phyloP scores from a whole-genome alignment of 257 asterid genomes.

The Prunella vulgaris region DNA sequence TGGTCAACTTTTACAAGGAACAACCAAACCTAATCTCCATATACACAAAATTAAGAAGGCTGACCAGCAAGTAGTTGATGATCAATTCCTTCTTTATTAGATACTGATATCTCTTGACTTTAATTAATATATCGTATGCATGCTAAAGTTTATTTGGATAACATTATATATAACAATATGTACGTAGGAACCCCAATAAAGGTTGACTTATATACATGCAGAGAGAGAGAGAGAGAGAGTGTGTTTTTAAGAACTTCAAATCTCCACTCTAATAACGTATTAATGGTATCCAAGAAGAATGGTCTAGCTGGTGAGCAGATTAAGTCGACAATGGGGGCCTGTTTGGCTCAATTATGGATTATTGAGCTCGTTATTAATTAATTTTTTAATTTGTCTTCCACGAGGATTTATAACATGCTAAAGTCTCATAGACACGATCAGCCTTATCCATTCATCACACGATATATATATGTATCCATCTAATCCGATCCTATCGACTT shows the following conservation, averaged over 20 bases:
- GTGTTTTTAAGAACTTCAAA: background rate
- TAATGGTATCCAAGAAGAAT: constrained; percentile 18
- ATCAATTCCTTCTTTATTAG: background rate
- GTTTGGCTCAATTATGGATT: constrained; percentile 3
- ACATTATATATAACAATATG: background rate
- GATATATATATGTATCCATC: background rate
- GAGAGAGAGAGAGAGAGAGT: background rate
- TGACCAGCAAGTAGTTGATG: constrained; percentile 14
- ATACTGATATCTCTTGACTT: constrained; percentile 12
- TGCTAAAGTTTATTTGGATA: constrained; percentile 2
- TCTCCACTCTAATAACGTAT: constrained; percentile 1
- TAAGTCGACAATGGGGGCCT: constrained; percentile 30
- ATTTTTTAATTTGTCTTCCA: constrained; percentile 9
- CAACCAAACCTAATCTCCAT: background rate
- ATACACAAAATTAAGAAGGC: background rate
- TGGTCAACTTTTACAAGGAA: background rate
- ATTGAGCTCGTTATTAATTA: background rate
- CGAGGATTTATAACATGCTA: constrained; percentile 20
- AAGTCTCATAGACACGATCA: constrained; percentile 10
- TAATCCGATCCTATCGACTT: too few relatives aligned
- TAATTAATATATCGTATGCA: background rate
- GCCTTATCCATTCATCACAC: constrained; percentile 29
- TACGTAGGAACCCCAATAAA: constrained; percentile 8
- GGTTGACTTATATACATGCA: constrained; percentile 22
- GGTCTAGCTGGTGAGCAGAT: constrained; percentile 31